These are phyloP conservation scores for Flagelloscypha sp. DNA, from an alignment of 768 basidiomycete genomes.

Conservation along the genomic window DNA sequence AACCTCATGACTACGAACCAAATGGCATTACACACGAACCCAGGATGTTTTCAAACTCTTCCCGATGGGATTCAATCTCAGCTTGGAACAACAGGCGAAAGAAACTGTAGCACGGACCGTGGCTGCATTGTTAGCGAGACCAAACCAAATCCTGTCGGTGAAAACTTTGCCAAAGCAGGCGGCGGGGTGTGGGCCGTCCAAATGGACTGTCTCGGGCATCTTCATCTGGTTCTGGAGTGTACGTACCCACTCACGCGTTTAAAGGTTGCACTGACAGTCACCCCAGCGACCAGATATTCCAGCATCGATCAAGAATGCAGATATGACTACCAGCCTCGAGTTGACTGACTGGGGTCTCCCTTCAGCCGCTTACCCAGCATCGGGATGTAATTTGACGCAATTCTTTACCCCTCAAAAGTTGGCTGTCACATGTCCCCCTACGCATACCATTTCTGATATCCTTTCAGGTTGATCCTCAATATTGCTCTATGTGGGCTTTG, in stretches of 20 bases:
- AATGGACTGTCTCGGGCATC: constrained; percentile 46
- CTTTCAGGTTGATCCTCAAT: too few relatives aligned
- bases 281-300: constrained; percentile 36
- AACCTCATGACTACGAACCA: constrained; percentile 45
- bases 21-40: constrained; percentile 44
- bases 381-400: constrained; percentile 31
- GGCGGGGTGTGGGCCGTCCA: constrained; percentile 66
- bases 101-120: constrained; percentile 23
- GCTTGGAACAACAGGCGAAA: constrained; percentile 20
- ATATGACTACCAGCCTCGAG: constrained; percentile 26
- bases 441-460: too few relatives aligned
- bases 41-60: constrained; percentile 26
- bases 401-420: constrained; percentile 40
- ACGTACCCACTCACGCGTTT: constrained; percentile 11
- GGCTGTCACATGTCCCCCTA: too few relatives aligned
- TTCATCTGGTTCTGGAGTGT: constrained; percentile 43
- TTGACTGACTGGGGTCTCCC: constrained; percentile 36
- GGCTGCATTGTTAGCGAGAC: constrained; percentile 40
- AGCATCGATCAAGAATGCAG: constrained; percentile 24
- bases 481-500: constrained; percentile 47
- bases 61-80: constrained; percentile 17
- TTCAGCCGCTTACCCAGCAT: constrained; percentile 29
- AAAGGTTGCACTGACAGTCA: constrained; percentile 1
- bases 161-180: constrained; percentile 40
- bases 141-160: constrained; percentile 38